Evolutionary conservation across 345 rosid genomes (phyloP).

Genomic region (Pugionium cornutum): DNA sequence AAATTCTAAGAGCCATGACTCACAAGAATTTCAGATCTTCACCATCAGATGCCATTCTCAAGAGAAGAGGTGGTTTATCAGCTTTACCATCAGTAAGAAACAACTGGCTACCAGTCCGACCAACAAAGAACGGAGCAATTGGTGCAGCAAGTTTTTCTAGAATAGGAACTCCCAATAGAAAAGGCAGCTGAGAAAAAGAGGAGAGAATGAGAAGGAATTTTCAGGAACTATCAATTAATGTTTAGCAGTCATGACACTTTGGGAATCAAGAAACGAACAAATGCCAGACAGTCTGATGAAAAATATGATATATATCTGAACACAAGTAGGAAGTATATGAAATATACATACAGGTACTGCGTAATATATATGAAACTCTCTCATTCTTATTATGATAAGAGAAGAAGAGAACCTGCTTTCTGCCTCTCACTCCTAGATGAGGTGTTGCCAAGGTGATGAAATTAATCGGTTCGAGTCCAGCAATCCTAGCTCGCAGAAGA

Average conservation of each 20-base stretch:
- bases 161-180: slow-evolving; percentile 82
- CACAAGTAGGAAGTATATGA: background rate
- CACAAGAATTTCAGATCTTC: slow-evolving; percentile 78
- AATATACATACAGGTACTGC: slow-evolving; percentile 2
- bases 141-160: slow-evolving; percentile 89
- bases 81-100: slow-evolving; percentile 87
- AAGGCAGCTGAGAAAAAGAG: slow-evolving; percentile 68
- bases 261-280: background rate
- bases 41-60: slow-evolving; percentile 85
- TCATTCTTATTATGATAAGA: background rate
- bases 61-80: slow-evolving; percentile 79
- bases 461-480: slow-evolving; percentile 88
- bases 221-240: background rate
- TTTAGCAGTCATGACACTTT: background rate
- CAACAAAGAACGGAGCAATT: slow-evolving; percentile 70
- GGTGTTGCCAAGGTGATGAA: slow-evolving; percentile 98
- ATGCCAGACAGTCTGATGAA: background rate
- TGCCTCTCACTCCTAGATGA: slow-evolving; percentile 98
- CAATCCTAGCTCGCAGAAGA: slow-evolving; percentile 58
- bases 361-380: background rate
- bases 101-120: slow-evolving; percentile 85
- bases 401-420: slow-evolving; percentile 67
- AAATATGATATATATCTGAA: background rate
- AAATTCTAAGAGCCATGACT: slow-evolving; percentile 33
- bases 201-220: slow-evolving; percentile 20